Evolutionary conservation across 108 stramenopile species (phyloP), one percentile per base, ranked within the genome.

Genomic region (Cyclotella cryptica): DNA sequence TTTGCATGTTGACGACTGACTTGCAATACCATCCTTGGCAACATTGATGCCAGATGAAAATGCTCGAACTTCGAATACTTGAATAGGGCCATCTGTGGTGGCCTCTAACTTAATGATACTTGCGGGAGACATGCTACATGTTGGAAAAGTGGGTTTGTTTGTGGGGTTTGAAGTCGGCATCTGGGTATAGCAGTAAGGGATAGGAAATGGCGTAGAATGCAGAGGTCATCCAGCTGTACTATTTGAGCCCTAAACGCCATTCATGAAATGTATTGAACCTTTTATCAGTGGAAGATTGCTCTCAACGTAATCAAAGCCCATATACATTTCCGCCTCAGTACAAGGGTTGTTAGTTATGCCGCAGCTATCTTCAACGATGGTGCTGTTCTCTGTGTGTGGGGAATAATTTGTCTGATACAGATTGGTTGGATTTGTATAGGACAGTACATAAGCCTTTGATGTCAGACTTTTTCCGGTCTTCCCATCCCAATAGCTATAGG

Each of bases 351-450:
- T 55, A 55, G 55, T 55, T 12, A 55, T 22, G n/a, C 21, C 55
- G 24, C 55, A 55, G 55, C 55, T 55, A 26, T 55, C 55, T 22
- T 55, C 13, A 12, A 24, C 24, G 4, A 55, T 21, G 11, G 55
- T 2, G 24, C 55, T 55, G 5, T 5, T 22, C 1, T 1, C 24
- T 8, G 24, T 26, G 24, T 55, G 55, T 12, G 55, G 55, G 5
- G 22, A 24, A 24, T 55, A 55, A 24, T 21, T 55, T 3, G 55
- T 26, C 22, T 55, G 55, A 26, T 21, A 55, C n/a, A 55, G 55
- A 55, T 12, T 24, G 19, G n/a, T 55, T 24, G 55, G 55, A 55
- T 55, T 55, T 19, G 55, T 55, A 21, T 55, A 55, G 11, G 55
- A 55, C 2, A 55, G 24, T 12, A 55, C 55, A 55, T 55, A 55